Conservation (phyloP, 306 rosid species). For the Castanospermum australe region DNA sequence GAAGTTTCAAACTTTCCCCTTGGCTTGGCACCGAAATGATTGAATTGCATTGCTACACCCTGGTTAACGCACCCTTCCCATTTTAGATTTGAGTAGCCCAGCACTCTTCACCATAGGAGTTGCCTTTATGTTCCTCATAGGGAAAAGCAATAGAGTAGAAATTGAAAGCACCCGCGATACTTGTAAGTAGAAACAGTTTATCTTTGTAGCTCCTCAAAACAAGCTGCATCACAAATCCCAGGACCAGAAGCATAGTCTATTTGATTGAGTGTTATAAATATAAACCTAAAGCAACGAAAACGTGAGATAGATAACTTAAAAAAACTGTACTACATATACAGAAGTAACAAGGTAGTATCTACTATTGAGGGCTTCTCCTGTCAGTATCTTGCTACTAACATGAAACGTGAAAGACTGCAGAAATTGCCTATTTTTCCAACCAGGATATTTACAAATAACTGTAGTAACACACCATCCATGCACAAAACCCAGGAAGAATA, state of each 20-base stretch:
- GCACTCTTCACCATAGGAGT: no score
- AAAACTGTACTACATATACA: slow-evolving; percentile 33
- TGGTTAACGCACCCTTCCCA: no score
- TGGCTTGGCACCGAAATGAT: no score
- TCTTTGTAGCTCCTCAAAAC: background rate
- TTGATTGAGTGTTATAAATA: background rate
- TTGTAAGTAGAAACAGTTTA: background rate
- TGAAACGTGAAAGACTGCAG: slow-evolving; percentile 24
- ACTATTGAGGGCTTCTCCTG: slow-evolving; percentile 14
- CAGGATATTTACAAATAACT: slow-evolving; percentile 36
- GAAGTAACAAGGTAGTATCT: slow-evolving; percentile 28
- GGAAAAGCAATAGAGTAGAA: background rate
- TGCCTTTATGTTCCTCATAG: background rate
- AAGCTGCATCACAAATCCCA: background rate
- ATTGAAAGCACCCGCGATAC: background rate
- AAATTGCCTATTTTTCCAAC: slow-evolving; percentile 19
- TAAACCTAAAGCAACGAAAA: background rate
- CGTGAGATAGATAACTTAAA: slow-evolving; percentile 29
- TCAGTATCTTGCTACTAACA: slow-evolving; percentile 16
- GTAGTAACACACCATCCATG: slow-evolving; percentile 35
- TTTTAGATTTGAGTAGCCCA: no score
- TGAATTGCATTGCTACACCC: no score
- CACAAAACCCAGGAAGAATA: slow-evolving; percentile 37
- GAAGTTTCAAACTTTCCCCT: no score
- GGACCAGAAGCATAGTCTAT: background rate